phyloP scores from a whole-genome alignment of 345 rosid species.

The Limnanthes douglasii region DNA sequence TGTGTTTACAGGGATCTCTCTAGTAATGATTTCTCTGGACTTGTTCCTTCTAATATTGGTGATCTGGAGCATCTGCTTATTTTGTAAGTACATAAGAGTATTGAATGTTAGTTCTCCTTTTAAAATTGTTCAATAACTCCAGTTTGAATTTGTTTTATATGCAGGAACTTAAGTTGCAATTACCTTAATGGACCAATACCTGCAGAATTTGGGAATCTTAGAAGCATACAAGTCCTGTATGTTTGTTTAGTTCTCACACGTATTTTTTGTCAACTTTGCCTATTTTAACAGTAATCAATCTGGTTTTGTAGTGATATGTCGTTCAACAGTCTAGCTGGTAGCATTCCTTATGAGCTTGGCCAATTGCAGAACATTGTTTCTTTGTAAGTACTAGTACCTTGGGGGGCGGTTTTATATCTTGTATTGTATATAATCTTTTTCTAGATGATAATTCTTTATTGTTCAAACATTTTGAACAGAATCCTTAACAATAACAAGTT shows the following conservation, averaged over 20 bases:
- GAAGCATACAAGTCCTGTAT: conserved; percentile 66
- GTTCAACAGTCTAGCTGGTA: conserved; percentile 49
- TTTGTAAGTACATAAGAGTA: conserved; percentile 25
- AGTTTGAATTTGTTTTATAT: neutral
- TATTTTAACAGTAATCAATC: neutral
- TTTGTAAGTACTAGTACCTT: conserved; percentile 28
- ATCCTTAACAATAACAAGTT: conserved; percentile 60
- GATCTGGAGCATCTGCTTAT: conserved; percentile 87
- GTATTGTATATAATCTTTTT: neutral
- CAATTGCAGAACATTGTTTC: conserved; percentile 66
- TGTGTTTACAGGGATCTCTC: conserved; percentile 62
- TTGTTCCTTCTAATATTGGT: conserved; percentile 65
- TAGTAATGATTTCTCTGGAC: conserved; percentile 57
- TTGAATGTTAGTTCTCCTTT: neutral
- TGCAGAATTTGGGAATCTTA: conserved; percentile 66
- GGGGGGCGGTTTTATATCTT: neutral
- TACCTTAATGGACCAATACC: conserved; percentile 50
- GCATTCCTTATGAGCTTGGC: conserved; percentile 67
- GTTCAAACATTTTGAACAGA: too few species aligned
- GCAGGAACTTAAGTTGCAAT: conserved; percentile 65
- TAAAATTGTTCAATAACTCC: neutral
- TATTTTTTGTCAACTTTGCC: neutral
- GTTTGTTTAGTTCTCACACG: conserved; percentile 4
- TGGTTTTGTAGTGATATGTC: conserved; percentile 51
- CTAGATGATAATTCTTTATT: neutral